phyloP scores from a whole-genome alignment of 2,329 filamentous ascomycete genomes.

The Penicillium sp. region DNA sequence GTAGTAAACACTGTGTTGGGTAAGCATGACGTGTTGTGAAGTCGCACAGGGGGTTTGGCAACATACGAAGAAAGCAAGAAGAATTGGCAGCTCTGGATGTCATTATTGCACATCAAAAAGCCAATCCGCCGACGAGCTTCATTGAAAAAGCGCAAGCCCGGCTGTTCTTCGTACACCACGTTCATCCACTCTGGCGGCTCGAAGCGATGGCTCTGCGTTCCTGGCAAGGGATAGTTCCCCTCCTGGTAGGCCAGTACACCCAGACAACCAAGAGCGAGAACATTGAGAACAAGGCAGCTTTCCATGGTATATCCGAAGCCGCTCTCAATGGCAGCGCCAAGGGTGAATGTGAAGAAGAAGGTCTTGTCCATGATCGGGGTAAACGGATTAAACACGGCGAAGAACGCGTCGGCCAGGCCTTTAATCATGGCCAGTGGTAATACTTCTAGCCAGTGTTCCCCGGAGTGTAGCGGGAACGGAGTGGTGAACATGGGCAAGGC shows the following conservation, averaged over 20 bases:
- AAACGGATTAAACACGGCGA: slow-evolving; percentile 56
- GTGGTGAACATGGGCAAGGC: slow-evolving; percentile 46
- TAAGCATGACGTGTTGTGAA: slow-evolving; percentile 11
- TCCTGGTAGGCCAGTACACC: slow-evolving; percentile 53
- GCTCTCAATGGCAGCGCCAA: slow-evolving; percentile 51
- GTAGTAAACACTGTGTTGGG: slow-evolving; percentile 45
- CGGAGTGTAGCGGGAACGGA: slow-evolving; percentile 38
- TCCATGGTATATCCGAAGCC: slow-evolving; percentile 56
- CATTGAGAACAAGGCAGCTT: slow-evolving; percentile 53
- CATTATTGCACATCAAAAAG: slow-evolving; percentile 54
- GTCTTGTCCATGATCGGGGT: slow-evolving; percentile 56
- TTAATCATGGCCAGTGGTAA: slow-evolving; percentile 53
- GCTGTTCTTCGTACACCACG: slow-evolving; percentile 42
- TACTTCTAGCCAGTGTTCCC: slow-evolving; percentile 48
- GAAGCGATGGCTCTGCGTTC: slow-evolving; percentile 36
- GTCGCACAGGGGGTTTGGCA: too few species aligned
- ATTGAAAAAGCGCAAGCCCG: slow-evolving; percentile 57
- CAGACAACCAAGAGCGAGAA: slow-evolving; percentile 55
- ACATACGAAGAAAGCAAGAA: slow-evolving; percentile 52
- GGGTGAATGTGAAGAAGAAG: slow-evolving; percentile 54
- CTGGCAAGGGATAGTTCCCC: slow-evolving; percentile 49
- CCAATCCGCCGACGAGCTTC: slow-evolving; percentile 56
- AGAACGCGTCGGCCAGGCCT: slow-evolving; percentile 56
- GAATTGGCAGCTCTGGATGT: slow-evolving; percentile 55
- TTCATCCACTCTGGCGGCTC: slow-evolving; percentile 41